A percentile compares a stretch with the other conserved stretches of the same genome.
Conservation (phyloP, 257 asterid genomes). For the Gentiana straminea region DNA sequence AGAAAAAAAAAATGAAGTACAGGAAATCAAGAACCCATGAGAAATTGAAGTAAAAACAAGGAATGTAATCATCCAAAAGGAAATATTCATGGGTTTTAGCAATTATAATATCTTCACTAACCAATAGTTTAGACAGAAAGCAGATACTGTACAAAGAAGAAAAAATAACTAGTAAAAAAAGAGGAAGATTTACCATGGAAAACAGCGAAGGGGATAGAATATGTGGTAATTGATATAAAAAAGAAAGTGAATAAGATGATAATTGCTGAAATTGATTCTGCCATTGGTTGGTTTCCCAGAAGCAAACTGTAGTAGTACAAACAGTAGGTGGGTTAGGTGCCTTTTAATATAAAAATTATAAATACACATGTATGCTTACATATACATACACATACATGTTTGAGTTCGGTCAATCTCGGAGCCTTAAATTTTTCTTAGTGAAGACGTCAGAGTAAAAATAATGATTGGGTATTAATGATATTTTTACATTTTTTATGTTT, state of each 20-base stretch:
- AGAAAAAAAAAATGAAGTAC: background rate
- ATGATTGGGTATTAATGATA: too few relatives aligned
- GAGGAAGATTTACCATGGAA: constrained; percentile 49
- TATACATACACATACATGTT: too few relatives aligned
- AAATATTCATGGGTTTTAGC: background rate
- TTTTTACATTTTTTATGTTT: too few relatives aligned
- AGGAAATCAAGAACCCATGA: too few relatives aligned
- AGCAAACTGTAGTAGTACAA: background rate
- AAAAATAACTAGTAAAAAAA: background rate
- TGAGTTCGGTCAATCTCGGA: too few relatives aligned
- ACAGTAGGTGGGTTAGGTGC: too few relatives aligned
- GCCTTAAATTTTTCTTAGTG: too few relatives aligned
- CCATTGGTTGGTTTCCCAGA: background rate
- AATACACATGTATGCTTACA: too few relatives aligned
- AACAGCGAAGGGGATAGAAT: constrained; percentile 64
- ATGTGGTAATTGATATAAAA: constrained; percentile 24
- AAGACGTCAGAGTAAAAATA: too few relatives aligned
- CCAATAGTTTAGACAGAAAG: too few relatives aligned
- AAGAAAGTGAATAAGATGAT: constrained; percentile 5
- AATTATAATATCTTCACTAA: background rate
- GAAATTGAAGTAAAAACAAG: background rate
- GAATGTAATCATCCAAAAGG: background rate
- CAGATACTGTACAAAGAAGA: too few relatives aligned
- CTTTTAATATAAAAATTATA: too few relatives aligned
- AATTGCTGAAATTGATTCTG: constrained; percentile 9